phyloP scores from a whole-genome alignment of 2,329 filamentous ascomycete species.

The Oidium heveae region DNA sequence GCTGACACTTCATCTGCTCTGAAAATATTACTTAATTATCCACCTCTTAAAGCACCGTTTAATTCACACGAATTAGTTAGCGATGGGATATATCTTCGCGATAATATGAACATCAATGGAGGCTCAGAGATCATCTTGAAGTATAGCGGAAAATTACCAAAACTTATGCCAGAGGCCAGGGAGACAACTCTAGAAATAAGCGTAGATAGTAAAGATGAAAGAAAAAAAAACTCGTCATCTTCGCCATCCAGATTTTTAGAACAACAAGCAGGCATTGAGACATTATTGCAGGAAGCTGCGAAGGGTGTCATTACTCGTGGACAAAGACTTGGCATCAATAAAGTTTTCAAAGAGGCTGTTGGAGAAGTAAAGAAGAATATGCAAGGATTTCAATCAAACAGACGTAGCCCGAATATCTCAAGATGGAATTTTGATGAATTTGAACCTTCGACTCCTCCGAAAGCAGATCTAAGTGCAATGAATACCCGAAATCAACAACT shows the following conservation, averaged over 20 bases:
- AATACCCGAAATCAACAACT: conserved; percentile 42
- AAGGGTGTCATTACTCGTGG: conserved; percentile 48
- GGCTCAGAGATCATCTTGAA: too few species aligned
- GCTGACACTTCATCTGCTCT: too few species aligned
- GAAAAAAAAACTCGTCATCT: conserved; percentile 10
- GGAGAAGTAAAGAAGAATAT: conserved; percentile 59
- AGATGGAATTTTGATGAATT: conserved; percentile 14
- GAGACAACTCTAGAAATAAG: conserved; percentile 10
- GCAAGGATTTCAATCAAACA: conserved; percentile 34
- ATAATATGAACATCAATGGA: too few species aligned
- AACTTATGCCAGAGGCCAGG: conserved; percentile 8
- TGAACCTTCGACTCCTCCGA: conserved; percentile 9
- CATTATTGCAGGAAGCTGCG: conserved; percentile 49
- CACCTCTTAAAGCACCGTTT: too few species aligned
- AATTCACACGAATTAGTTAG: too few species aligned
- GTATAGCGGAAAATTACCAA: conserved; percentile 30
- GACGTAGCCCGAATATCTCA: conserved; percentile 10
- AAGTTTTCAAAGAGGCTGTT: conserved; percentile 56
- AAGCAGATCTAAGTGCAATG: conserved; percentile 22
- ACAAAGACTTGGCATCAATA: conserved; percentile 56
- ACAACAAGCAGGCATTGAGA: conserved; percentile 34
- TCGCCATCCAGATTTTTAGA: conserved; percentile 18
- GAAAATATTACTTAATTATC: too few species aligned
- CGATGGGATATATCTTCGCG: too few species aligned
- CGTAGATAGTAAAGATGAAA: conserved; percentile 6